Evolutionary conservation across 495 filamentous ascomycete genomes (phyloP).

Genomic region (Lentithecium fluviatile): DNA sequence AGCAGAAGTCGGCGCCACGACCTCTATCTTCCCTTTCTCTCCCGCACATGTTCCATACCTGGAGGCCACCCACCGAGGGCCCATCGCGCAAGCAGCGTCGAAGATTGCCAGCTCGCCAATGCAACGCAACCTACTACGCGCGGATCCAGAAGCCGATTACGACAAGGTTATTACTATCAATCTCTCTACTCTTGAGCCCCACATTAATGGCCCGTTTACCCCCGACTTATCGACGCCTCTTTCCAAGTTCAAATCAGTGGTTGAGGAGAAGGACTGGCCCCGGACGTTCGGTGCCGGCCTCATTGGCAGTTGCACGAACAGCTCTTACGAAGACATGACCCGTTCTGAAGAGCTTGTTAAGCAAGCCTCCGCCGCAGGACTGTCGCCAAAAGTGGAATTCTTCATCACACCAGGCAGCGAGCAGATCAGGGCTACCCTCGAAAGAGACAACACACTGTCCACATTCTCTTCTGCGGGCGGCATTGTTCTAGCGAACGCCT

Average conservation of each 20-base stretch:
- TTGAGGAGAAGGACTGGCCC: constrained; percentile 84
- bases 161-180: constrained; percentile 92
- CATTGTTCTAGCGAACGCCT: constrained; percentile 89
- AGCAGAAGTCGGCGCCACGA: constrained; percentile 92
- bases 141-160: constrained; percentile 80
- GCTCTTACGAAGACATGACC: constrained; percentile 97
- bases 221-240: constrained; percentile 91
- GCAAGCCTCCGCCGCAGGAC: constrained; percentile 79
- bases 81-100: constrained; percentile 65
- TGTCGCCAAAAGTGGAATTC: constrained; percentile 86
- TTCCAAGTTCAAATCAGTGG: constrained; percentile 79
- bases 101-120: constrained; percentile 43
- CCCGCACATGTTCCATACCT: constrained; percentile 72
- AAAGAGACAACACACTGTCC: constrained; percentile 76
- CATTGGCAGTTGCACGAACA: constrained; percentile 98
- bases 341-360: constrained; percentile 87
- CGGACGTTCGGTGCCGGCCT: constrained; percentile 85
- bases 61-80: constrained; percentile 72
- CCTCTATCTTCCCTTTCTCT: constrained; percentile 87
- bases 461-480: constrained; percentile 89
- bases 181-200: constrained; percentile 85
- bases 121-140: constrained; percentile 60
- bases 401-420: constrained; percentile 96
- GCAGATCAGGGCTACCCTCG: constrained; percentile 91
- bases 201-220: constrained; percentile 97